Evolutionary conservation across 2,329 filamentous ascomycete genomes (phyloP).

Genomic region (Cladosporium oxysporum): DNA sequence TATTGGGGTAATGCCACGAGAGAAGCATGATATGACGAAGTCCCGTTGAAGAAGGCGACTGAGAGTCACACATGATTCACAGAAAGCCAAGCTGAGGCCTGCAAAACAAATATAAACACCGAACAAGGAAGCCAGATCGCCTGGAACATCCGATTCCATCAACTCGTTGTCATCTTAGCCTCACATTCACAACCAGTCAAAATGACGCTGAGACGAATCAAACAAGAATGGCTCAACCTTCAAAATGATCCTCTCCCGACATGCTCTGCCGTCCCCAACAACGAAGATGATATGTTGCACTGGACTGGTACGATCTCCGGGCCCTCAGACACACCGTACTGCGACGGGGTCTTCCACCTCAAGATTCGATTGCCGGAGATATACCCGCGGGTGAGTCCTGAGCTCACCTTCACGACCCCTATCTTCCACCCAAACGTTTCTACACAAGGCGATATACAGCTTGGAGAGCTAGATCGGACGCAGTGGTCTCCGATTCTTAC

Average conservation of each 20-base stretch:
- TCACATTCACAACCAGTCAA: background rate
- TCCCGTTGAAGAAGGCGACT: background rate
- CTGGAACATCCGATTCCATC: background rate
- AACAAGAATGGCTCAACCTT: background rate
- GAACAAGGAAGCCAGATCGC: background rate
- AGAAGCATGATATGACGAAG: background rate
- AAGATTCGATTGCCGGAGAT: background rate
- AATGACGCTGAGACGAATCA: background rate
- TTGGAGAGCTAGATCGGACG: background rate
- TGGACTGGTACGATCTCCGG: background rate
- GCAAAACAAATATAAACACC: background rate
- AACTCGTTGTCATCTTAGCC: background rate
- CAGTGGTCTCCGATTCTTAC: background rate
- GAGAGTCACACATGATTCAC: background rate
- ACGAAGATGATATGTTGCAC: background rate
- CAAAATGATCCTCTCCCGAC: background rate
- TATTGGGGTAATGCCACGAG: background rate
- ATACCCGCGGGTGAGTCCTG: background rate
- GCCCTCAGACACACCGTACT: background rate
- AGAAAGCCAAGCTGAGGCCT: background rate
- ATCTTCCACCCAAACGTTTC: background rate
- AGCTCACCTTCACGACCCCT: background rate
- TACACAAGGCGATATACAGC: background rate
- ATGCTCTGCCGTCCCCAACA: background rate
- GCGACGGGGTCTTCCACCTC: background rate